These are phyloP conservation scores for Bryoglossum gracile DNA, from an alignment of 495 filamentous ascomycete genomes.

Conservation along the genomic window DNA sequence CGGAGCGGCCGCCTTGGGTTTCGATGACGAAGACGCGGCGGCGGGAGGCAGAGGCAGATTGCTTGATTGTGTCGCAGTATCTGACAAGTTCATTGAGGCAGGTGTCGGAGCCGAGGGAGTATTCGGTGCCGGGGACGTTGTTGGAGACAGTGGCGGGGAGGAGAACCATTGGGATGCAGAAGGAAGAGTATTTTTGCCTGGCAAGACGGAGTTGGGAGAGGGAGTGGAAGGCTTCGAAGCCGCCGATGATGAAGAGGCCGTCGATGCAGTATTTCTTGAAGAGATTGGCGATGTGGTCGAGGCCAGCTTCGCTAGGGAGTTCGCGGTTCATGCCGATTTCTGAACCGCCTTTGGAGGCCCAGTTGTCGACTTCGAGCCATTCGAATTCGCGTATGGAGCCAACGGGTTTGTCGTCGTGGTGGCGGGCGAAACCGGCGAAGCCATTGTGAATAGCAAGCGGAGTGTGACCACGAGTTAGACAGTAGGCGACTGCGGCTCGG, in stretches of 20 bases:
- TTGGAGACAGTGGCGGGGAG: slow-evolving; percentile 97
- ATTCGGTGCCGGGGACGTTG: slow-evolving; percentile 97
- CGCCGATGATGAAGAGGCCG: slow-evolving; percentile 85
- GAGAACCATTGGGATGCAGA: slow-evolving; percentile 88
- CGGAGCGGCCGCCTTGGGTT: slow-evolving; percentile 90
- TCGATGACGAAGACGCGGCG: slow-evolving; percentile 96
- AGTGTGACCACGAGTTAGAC: slow-evolving; percentile 84
- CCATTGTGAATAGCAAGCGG: slow-evolving; percentile 93
- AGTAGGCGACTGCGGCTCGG: slow-evolving; percentile 92
- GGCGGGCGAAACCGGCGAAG: slow-evolving; percentile 88
- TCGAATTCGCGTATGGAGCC: slow-evolving; percentile 76
- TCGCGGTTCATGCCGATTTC: slow-evolving; percentile 98
- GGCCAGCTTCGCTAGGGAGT: slow-evolving; percentile 74
- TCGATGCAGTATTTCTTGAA: slow-evolving; percentile 86
- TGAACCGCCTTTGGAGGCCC: slow-evolving; percentile 93
- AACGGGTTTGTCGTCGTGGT: slow-evolving; percentile 74
- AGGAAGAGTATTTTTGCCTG: slow-evolving; percentile 65
- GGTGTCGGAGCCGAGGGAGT: slow-evolving; percentile 92
- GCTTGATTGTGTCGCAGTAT: slow-evolving; percentile 96
- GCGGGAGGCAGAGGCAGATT: slow-evolving; percentile 88
- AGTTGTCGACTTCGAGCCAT: slow-evolving; percentile 92
- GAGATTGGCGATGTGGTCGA: slow-evolving; percentile 73
- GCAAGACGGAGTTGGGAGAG: slow-evolving; percentile 79
- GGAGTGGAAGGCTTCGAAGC: slow-evolving; percentile 95
- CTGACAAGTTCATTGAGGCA: slow-evolving; percentile 93